Conservation (phyloP, 1,284 basidiomycete species). For the Leucoagaricus sp. region DNA sequence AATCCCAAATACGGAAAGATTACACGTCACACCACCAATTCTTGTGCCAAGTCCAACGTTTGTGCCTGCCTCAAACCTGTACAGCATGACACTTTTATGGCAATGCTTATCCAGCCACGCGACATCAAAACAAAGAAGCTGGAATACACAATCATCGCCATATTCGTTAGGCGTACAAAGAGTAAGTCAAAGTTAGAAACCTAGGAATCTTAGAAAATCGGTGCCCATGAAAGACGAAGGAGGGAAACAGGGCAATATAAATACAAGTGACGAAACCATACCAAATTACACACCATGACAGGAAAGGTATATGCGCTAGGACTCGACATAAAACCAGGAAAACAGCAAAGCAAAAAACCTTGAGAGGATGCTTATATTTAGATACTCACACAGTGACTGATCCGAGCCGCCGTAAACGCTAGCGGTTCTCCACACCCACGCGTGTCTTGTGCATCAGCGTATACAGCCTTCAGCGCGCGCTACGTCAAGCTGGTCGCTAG, state of each 20-base stretch:
- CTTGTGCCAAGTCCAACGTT: not conserved
- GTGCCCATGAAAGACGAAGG: too few relatives aligned
- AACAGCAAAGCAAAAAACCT: not conserved
- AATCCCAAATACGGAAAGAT: not conserved
- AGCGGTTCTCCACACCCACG: not conserved
- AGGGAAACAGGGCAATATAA: slow-evolving; percentile 1
- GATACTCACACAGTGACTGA: slow-evolving; percentile 5
- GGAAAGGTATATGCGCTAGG: not conserved
- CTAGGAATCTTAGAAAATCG: not conserved
- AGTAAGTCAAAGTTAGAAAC: not conserved
- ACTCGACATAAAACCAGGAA: not conserved
- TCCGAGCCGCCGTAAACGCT: not conserved
- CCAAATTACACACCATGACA: not conserved
- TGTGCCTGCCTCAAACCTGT: not conserved
- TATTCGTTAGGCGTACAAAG: not conserved
- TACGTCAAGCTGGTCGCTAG: slow-evolving; percentile 16
- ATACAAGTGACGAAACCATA: not conserved
- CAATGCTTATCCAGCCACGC: not conserved
- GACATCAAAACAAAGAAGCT: not conserved
- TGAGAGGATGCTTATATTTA: not conserved
- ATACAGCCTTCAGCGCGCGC: not conserved
- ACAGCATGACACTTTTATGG: slow-evolving; percentile 7
- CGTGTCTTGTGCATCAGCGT: not conserved
- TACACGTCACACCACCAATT: slow-evolving; percentile 2
- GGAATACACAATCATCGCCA: not conserved